Percentiles rank a stretch among this genome's conserved stretches.
Conservation (phyloP, 345 rosid genomes). For the Eucalyptus cloeziana region DNA sequence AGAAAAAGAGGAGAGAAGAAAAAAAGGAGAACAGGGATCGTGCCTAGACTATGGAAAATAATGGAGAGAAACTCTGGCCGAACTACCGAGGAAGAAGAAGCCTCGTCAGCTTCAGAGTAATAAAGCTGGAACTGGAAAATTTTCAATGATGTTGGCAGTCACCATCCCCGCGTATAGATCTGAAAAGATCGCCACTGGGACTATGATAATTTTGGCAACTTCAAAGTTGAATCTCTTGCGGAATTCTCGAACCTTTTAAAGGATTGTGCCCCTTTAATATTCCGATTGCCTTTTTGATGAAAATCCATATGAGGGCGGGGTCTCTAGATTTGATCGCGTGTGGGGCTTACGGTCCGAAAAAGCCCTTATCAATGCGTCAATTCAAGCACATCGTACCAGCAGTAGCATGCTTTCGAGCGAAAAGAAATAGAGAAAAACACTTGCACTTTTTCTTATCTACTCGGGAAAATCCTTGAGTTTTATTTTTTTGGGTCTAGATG, state of each 20-base stretch:
- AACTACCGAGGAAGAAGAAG: not conserved
- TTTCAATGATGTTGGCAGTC: not conserved
- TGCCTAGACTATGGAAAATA: not conserved
- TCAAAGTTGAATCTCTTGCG: not conserved
- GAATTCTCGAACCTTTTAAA: no score
- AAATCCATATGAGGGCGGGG: no score
- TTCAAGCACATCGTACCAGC: not conserved
- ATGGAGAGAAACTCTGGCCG: not conserved
- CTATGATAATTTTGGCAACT: not conserved
- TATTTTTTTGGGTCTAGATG: no score
- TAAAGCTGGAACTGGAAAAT: not conserved
- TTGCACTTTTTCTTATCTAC: not conserved
- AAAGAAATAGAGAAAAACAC: not conserved
- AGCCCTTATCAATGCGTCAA: not conserved
- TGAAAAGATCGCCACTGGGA: accelerated
- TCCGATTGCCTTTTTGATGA: no score
- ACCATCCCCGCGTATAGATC: not conserved
- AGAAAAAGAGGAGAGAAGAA: not conserved
- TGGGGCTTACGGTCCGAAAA: not conserved
- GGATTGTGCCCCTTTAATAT: no score
- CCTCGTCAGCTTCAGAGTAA: not conserved
- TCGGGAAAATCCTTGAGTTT: no score
- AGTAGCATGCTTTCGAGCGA: not conserved
- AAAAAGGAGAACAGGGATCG: not conserved
- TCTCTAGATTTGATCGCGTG: not conserved